Base-by-base conservation (phyloP, 352 stramenopile species). In the Phytophthora pinifolia region DNA sequence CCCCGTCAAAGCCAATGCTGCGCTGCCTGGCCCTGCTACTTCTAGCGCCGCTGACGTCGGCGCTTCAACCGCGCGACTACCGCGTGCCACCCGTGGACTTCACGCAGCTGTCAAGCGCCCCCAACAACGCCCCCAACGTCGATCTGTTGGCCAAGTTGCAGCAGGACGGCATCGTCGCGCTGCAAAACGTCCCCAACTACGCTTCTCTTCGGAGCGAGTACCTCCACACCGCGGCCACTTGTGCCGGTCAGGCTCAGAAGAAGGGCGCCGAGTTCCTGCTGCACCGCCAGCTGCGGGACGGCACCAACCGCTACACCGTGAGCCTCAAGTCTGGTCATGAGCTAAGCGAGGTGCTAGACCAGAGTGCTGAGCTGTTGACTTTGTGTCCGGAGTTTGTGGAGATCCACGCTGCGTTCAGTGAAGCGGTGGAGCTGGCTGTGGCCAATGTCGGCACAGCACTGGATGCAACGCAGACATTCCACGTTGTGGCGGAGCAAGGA, bases 111-210 rank as follows among this genome's bases (percentile, higher is more conserved):
- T 71, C 59, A 12, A 44, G 53, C 20, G 43, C 49, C 41, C 12
- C 70, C 1, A 34, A 48, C 39, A 75, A 78, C 34, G 48, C 56
- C 20, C 50, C 66, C 51, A 75, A 78, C 29, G 44, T 41, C 6
- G 50, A 72, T 17, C 47, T 91, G 42, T 62, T 91, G 15, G 56
- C 62, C 1, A 67, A 76, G 43, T 52, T 92, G 50, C 78, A 90
- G 50, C 44, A 66, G 14, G 76, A 89, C 61, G 83, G 83, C 42
- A 90, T 94, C 64, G 62, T 94, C 13, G 64, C 81, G 9, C 59
- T 94, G 57, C 78, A 80, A 59, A 90, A 90, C 66, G 74, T 94
- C 27, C 81, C 79, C 0, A 37, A 67, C 14, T 94, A 83, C 59
- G 64, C 67, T 4, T 30, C 45, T 42, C 61, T 83, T 33, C 77